Conservation (phyloP, 176 grass and related monocot species). For the Stipa capillata region DNA sequence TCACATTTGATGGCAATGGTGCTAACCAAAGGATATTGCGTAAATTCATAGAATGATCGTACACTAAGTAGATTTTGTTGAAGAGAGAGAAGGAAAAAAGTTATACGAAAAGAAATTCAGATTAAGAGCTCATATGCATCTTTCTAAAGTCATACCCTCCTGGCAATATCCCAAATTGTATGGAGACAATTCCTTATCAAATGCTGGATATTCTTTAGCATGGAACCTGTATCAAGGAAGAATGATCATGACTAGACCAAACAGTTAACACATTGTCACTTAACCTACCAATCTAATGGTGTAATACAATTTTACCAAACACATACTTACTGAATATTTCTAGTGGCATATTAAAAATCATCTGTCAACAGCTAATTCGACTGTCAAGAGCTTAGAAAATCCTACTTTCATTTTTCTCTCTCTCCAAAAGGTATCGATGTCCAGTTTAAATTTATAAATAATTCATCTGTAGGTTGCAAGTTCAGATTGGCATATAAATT, state of each 20-base stretch:
- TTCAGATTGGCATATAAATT: neutral
- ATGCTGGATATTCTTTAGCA: constrained; percentile 89
- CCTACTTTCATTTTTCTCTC: neutral
- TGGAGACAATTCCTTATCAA: constrained; percentile 64
- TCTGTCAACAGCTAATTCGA: neutral
- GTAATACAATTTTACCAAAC: neutral
- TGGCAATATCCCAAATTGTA: constrained; percentile 85
- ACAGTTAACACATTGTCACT: neutral
- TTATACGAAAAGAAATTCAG: too few species aligned
- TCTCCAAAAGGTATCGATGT: neutral
- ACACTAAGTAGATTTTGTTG: constrained; percentile 55
- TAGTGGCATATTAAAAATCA: neutral
- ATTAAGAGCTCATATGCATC: neutral
- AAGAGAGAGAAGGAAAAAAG: neutral
- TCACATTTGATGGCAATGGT: constrained; percentile 53
- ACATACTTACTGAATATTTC: neutral
- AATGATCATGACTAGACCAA: neutral
- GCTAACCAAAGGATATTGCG: constrained; percentile 94
- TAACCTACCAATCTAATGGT: neutral
- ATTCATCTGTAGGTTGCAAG: neutral
- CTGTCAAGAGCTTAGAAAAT: neutral
- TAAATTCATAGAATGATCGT: constrained; percentile 82
- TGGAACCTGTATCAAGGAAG: constrained; percentile 58
- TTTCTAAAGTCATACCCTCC: constrained; percentile 31
- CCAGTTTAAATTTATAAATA: neutral